Base-by-base conservation (phyloP, 306 rosid species). In the Pyrus betulifolia region DNA sequence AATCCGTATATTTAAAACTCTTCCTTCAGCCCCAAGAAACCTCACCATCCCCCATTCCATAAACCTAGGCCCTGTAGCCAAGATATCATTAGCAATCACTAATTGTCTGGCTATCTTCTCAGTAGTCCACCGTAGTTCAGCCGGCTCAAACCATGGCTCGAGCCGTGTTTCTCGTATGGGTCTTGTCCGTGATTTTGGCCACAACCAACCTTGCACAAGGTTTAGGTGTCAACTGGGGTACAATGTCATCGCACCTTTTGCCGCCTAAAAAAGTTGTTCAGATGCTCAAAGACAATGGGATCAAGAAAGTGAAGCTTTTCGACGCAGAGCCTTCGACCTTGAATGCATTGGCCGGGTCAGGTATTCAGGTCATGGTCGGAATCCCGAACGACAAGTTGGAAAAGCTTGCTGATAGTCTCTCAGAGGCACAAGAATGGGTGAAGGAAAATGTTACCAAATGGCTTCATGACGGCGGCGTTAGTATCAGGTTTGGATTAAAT, bases 211-310 rank as follows among this genome's bases (percentile, higher is more conserved):
- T 67, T 9, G 76, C 69, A 65, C 79, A 68, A 40, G 71, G 82
- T 11, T 52, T 89, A 40, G 98, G 98, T 25, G 83, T 89, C 40
- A 94, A 91, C 38, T 92, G 96, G 98, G 98, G 98, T 46, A 6
- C 83, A n/a, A 54, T 86, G 46, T 38, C 91, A 3, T 84, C 97
- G 3, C 92, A 89, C 57, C 90, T 85, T 38, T 10, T 90, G 77
- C 30, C 58, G 18, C 87, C 97, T 5, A 62, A 2, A 18, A 82
- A 77, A 42, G 95, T 87, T 75, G 96, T 85, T 35, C 74, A 85
- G 0, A 19, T 91, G 87, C 40, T 94, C 13, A 84, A 90, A 74
- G 93, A 90, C 19, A 94, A 92, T 38, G 93, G 82, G 17, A 87
- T 94, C 38, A 86, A 82, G 52, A 90, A 76, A 78, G 87, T 82